Evolutionary conservation across 306 rosid species (phyloP).

Genomic region (Oxytropis ochrocephala): DNA sequence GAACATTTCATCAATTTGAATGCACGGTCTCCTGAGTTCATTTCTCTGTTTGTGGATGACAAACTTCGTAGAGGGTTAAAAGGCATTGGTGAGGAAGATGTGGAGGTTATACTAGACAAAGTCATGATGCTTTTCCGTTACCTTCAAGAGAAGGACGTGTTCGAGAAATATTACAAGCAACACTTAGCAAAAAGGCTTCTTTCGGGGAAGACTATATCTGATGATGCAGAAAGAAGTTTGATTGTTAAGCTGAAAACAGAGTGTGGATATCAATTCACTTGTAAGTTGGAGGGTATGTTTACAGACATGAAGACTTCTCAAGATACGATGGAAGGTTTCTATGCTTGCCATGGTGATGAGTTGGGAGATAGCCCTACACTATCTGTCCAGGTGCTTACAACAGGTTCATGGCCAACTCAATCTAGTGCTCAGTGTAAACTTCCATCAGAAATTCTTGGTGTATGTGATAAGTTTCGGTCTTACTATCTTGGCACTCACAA

Average conservation of each 20-base stretch:
- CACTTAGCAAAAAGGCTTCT: conserved; percentile 55
- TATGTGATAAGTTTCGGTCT: conserved; percentile 43
- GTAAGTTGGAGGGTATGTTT: conserved; percentile 52
- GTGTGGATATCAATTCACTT: conserved; percentile 55
- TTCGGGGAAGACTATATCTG: conserved; percentile 42
- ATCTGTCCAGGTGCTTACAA: conserved; percentile 50
- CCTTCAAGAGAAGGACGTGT: conserved; percentile 55
- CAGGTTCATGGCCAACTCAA: conserved; percentile 59
- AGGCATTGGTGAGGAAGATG: conserved; percentile 57
- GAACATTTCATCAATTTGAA: conserved; percentile 55
- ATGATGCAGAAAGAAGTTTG: conserved; percentile 54
- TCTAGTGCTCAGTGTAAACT: conserved; percentile 47
- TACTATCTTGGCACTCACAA: conserved; percentile 49
- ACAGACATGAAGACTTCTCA: conserved; percentile 53
- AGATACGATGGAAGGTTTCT: conserved; percentile 44
- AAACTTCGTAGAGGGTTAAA: conserved; percentile 49
- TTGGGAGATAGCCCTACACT: conserved; percentile 36
- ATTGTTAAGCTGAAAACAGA: conserved; percentile 56
- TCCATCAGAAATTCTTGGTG: conserved; percentile 35
- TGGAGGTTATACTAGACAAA: conserved; percentile 49
- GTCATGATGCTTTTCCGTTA: conserved; percentile 60
- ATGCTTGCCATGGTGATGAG: conserved; percentile 28
- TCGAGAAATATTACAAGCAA: conserved; percentile 55
- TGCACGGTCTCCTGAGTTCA: conserved; percentile 50
- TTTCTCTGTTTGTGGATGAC: conserved; percentile 55